Evolutionary conservation across 176 grass and related monocot genomes (phyloP), one percentile per base, ranked within the genome.

Genomic region (Hsuehochloa calcarea): DNA sequence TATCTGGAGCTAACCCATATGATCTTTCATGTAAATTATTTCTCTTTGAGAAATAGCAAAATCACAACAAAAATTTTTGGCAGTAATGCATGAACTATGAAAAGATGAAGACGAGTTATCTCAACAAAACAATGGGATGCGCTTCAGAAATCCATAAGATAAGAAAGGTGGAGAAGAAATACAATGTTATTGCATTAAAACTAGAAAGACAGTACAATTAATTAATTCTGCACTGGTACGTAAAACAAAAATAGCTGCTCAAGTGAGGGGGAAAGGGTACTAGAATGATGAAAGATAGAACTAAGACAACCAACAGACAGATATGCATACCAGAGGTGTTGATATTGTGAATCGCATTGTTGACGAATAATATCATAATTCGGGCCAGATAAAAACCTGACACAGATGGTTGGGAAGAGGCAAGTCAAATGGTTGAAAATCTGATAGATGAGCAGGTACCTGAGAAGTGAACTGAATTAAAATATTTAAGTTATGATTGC

Each of bases 311-410:
- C 35, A 47, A 45, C 23, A 44, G 60, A 78, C 0, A 76, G 4
- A 49, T 80, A 87, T 77, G 58, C 56, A 49, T 92, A 98, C 93
- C 93, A 98, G 89, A 16, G 96, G 96, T 75, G 96, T 95, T 23
- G 93, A 95, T 90, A 98, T 90, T 72, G 82, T 93, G 84, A 93
- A 98, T 68, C 91, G 89, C 93, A 95, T 93, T 69, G 80, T 90
- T 77, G 96, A 98, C 22, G 93, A 95, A 85, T 85, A 82, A 58
- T 93, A 95, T 98, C 93, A 34, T 2, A n/a, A n/a, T n/a, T n/a
- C n/a, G n/a, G n/a, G n/a, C n/a, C n/a, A n/a, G n/a, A n/a, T n/a
- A n/a, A n/a, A n/a, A n/a, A n/a, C n/a, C n/a, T n/a, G n/a, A n/a
- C n/a, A n/a, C n/a, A n/a, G n/a, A 72, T 98, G 89, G 84, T 58